Evolutionary conservation across 140 eudicot species (phyloP).

Genomic region (Oenanthe javanica): DNA sequence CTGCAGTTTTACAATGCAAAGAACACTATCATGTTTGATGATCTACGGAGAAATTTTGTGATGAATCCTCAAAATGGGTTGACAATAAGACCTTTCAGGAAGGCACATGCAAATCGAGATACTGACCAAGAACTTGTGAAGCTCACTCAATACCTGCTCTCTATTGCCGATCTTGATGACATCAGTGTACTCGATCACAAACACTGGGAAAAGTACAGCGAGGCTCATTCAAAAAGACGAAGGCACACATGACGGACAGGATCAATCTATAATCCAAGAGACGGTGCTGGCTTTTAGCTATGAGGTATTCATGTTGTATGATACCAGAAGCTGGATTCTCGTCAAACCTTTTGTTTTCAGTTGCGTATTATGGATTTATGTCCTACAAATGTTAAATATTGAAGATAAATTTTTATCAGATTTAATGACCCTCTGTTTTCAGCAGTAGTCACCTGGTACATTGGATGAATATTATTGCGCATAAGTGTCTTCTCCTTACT

Average conservation of each 20-base stretch:
- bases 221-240: conserved; percentile 54
- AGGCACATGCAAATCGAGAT: conserved; percentile 81
- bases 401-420: neutral
- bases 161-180: conserved; percentile 92
- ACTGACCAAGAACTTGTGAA: conserved; percentile 82
- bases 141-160: conserved; percentile 87
- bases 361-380: neutral
- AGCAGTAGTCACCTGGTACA: neutral
- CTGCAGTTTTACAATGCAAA: conserved; percentile 79
- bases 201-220: conserved; percentile 70
- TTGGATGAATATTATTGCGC: neutral
- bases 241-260: conserved; percentile 40
- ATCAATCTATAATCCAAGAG: neutral
- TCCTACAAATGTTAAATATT: neutral
- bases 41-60: conserved; percentile 81
- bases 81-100: conserved; percentile 80
- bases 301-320: neutral
- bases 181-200: conserved; percentile 75
- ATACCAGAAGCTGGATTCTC: neutral
- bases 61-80: conserved; percentile 98
- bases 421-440: neutral
- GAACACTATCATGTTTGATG: conserved; percentile 98
- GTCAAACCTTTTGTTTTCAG: neutral
- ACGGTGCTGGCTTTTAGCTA: neutral
- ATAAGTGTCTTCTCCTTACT: neutral